These are phyloP conservation scores for Rhizopogon roseolus DNA, from an alignment of 768 basidiomycete genomes.

Conservation along the genomic window DNA sequence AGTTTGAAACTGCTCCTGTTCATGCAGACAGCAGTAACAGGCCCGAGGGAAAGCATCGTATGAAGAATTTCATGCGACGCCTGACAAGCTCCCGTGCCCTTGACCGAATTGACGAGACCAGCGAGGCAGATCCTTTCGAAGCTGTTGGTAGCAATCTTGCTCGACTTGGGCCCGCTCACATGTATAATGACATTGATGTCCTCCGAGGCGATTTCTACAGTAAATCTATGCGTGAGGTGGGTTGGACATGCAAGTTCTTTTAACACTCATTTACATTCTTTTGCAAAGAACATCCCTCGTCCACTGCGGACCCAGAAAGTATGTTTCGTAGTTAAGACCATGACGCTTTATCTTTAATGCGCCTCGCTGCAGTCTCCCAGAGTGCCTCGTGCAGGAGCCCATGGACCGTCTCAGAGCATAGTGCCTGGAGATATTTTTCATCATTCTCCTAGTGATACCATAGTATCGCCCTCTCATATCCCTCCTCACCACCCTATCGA, in stretches of 20 bases:
- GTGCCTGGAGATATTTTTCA: conserved; percentile 52
- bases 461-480: background rate
- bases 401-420: conserved; percentile 44
- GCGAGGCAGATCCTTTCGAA: conserved; percentile 72
- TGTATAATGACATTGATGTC: background rate
- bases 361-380: conserved; percentile 6
- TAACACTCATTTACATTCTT: conserved; percentile 4
- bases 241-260: conserved; percentile 7
- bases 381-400: background rate
- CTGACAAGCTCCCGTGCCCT: conserved; percentile 30
- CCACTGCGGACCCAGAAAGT: conserved; percentile 14
- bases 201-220: background rate
- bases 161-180: conserved; percentile 7
- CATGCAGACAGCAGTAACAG: conserved; percentile 3
- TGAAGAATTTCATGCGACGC: conserved; percentile 23
- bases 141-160: conserved; percentile 34
- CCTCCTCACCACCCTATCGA: conserved; percentile 3
- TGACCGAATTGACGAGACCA: conserved; percentile 75
- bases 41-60: conserved; percentile 10
- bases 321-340: conserved; percentile 3
- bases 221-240: conserved; percentile 15
- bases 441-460: background rate
- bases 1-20: background rate
- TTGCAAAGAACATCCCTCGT: conserved; percentile 11
- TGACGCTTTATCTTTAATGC: conserved; percentile 6